phyloP scores from a whole-genome alignment of 139 green algal species.

The Astrephomene gubernaculifera region DNA sequence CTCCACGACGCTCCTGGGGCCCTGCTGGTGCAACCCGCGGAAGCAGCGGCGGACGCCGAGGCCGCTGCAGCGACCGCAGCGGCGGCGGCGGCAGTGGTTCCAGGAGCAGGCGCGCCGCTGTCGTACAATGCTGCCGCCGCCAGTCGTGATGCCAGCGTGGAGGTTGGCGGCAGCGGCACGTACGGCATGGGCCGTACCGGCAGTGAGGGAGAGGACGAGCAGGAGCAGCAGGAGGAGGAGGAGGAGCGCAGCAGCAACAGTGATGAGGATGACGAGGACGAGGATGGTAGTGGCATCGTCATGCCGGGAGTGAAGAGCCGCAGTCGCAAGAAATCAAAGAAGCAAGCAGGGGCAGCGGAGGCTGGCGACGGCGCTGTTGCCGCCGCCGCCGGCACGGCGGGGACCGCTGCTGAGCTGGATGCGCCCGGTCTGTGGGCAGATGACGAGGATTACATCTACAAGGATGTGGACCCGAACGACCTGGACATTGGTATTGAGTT shows the following conservation, averaged over 20 bases:
- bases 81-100: not conserved
- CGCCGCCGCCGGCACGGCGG: not conserved
- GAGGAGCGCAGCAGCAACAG: not conserved
- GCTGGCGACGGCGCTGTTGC: not conserved
- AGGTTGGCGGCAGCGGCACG: not conserved
- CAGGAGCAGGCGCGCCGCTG: too few relatives aligned
- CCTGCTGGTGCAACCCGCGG: too few relatives aligned
- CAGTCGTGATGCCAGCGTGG: too few relatives aligned
- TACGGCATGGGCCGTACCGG: not conserved
- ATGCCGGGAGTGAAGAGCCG: not conserved
- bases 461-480: conserved; percentile 22
- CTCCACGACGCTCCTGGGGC: too few relatives aligned
- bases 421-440: not conserved
- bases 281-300: not conserved
- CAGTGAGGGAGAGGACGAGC: not conserved
- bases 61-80: not conserved
- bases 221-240: not conserved
- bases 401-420: not conserved
- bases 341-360: not conserved
- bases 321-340: not conserved
- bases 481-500: conserved; percentile 32
- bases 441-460: conserved; percentile 15
- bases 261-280: not conserved
- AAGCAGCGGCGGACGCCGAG: not conserved
- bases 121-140: not conserved